These are phyloP conservation scores for Saccharomycopsis sp. DNA, from an alignment of 805 yeast species.

Conservation along the genomic window DNA sequence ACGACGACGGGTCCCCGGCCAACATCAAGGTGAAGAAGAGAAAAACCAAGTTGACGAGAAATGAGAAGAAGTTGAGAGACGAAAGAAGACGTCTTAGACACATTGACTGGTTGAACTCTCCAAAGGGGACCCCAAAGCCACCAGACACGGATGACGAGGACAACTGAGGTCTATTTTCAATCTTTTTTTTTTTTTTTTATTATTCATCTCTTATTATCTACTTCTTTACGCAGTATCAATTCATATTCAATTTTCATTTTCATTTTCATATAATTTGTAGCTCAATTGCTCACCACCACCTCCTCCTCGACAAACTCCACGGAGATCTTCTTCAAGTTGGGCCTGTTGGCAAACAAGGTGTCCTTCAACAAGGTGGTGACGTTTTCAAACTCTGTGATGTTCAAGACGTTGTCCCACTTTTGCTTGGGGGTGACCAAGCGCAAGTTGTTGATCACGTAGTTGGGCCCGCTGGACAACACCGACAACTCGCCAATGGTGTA, in stretches of 20 bases:
- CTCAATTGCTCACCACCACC: background rate
- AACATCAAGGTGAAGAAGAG: slow-evolving; percentile 85
- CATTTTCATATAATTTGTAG: too few relatives aligned
- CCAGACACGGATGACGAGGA: slow-evolving; percentile 83
- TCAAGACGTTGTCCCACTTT: slow-evolving; percentile 37
- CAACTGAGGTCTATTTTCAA: too few relatives aligned
- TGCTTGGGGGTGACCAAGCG: slow-evolving; percentile 34
- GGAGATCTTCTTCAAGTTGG: slow-evolving; percentile 19
- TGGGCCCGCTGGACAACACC: slow-evolving; percentile 51
- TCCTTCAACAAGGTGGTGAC: slow-evolving; percentile 26
- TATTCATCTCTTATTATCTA: too few relatives aligned
- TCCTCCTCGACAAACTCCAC: slow-evolving; percentile 19
- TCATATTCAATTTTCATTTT: too few relatives aligned
- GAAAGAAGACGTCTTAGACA: slow-evolving; percentile 92
- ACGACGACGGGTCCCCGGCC: slow-evolving; percentile 82
- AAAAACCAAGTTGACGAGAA: slow-evolving; percentile 97
- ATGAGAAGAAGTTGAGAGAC: slow-evolving; percentile 83
- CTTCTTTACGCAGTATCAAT: too few relatives aligned
- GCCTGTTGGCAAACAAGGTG: slow-evolving; percentile 12
- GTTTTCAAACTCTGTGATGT: slow-evolving; percentile 33
- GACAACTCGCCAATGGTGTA: slow-evolving; percentile 35
- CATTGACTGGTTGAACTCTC: slow-evolving; percentile 88
- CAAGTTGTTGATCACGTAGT: slow-evolving; percentile 33
- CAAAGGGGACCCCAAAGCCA: slow-evolving; percentile 97
- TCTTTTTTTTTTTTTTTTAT: too few relatives aligned